Conservation (phyloP, 352 stramenopile genomes). For the Phytophthora fragariaefolia region DNA sequence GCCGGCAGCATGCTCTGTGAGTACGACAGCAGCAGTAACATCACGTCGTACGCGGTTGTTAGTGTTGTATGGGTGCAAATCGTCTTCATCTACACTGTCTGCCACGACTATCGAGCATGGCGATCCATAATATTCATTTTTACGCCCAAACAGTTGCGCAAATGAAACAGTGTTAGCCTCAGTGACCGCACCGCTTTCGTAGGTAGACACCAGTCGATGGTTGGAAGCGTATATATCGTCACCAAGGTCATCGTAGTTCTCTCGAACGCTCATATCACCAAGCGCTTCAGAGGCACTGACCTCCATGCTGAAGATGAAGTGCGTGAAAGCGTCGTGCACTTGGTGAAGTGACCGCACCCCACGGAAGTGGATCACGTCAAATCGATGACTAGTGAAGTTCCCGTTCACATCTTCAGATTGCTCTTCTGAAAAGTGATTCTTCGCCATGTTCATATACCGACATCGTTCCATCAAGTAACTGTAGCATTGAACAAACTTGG, state of each 20-base stretch:
- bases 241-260: conserved; percentile 39
- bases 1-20: conserved; percentile 15
- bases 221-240: conserved; percentile 38
- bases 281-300: conserved; percentile 52
- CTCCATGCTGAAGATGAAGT: conserved; percentile 52
- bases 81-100: conserved; percentile 49
- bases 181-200: conserved; percentile 1
- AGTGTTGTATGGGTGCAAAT: conserved; percentile 45
- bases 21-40: conserved; percentile 31
- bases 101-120: conserved; percentile 31
- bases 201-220: conserved; percentile 45
- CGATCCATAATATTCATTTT: not conserved
- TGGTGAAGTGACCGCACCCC: conserved; percentile 40
- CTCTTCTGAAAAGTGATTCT: conserved; percentile 26
- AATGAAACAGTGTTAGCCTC: conserved; percentile 5
- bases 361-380: conserved; percentile 47
- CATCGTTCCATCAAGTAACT: conserved; percentile 42
- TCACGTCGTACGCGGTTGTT: conserved; percentile 40
- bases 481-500: conserved; percentile 31
- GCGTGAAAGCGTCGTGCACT: conserved; percentile 47
- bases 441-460: conserved; percentile 33
- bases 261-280: conserved; percentile 45
- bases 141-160: conserved; percentile 30
- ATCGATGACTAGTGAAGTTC: conserved; percentile 29
- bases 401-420: conserved; percentile 26